Percentiles rank a stretch among this genome's conserved stretches.
phyloP scores from a whole-genome alignment of 2,329 filamentous ascomycete species.

The Diplodia intermedia region DNA sequence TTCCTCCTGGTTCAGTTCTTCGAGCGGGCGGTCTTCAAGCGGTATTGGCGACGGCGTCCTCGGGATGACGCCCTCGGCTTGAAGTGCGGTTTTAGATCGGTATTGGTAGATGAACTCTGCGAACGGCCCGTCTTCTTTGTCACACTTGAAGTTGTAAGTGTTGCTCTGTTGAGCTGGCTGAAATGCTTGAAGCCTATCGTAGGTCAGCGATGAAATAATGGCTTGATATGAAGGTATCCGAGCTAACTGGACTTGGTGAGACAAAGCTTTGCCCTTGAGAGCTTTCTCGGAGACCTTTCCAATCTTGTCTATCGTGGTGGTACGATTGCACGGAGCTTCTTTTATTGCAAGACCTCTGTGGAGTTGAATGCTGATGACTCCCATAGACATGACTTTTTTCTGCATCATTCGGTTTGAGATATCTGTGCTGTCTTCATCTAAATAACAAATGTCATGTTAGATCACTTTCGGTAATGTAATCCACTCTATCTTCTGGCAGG shows the following conservation, averaged over 20 bases:
- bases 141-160: no score
- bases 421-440: background rate
- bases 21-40: slow-evolving; percentile 37
- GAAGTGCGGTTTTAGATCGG: slow-evolving; percentile 41
- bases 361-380: background rate
- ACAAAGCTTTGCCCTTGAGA: slow-evolving; percentile 37
- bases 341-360: background rate
- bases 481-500: no score
- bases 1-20: slow-evolving; percentile 38
- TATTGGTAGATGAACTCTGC: slow-evolving; percentile 42
- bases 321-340: accelerated
- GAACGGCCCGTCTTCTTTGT: no score
- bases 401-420: background rate
- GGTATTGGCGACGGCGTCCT: slow-evolving; percentile 41
- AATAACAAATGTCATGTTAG: background rate
- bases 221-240: slow-evolving; percentile 9
- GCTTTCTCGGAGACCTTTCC: slow-evolving; percentile 36
- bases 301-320: background rate
- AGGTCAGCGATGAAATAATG: background rate
- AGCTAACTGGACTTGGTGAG: slow-evolving; percentile 35
- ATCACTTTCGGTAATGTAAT: no score
- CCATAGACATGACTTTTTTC: background rate
- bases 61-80: slow-evolving; percentile 44
- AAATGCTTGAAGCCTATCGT: background rate
- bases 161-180: background rate